Base-by-base conservation (phyloP, 495 filamentous ascomycete species). In the Xylaria cubensis region DNA sequence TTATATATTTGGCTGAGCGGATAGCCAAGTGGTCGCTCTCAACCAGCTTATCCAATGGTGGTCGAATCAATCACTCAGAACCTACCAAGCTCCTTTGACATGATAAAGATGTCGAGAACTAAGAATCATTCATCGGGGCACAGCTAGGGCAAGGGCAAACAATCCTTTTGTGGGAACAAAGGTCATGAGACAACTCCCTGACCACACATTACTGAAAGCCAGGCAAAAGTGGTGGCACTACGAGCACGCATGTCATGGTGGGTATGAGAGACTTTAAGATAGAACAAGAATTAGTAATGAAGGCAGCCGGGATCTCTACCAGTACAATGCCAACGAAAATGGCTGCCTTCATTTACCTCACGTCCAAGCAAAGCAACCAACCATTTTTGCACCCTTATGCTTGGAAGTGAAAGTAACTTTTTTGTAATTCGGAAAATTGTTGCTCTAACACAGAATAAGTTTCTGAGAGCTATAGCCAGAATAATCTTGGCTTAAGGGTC, bases 401-500 rank as follows among this genome's bases (percentile, higher is more conserved):
- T 71, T 70, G 68, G 48, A 66, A 68, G 64, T 76, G 67, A 74
- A 79, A 74, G 74, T 74, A 79, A 77, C 75, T 76, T 79, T 79
- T 79, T 74, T 77, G 74, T 51, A 42, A 75, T 77, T 79, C 56
- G 67, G 75, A 72, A 72, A 76, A 73, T 42, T 64, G 72, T 73
- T 76, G 73, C 68, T 69, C 72, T 61, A 71, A 65, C 19, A 71
- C 72, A 51, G 64, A 66, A 66, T 24, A 48, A 72, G 53, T 56
- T 59, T 71, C 76, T 73, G 55, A 63, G 72, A 76, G 69, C 74
- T 71, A 29, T 76, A 77, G 72, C 72, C 75, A 74, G 74, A 75
- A 72, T 59, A 63, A 39, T 64, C 51, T 69, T 61, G 66, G 70
- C 59, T 77, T 26, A 58, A 70, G 8, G 71, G 70, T 67, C 63